These are phyloP conservation scores for Chaetomium tenue DNA, from an alignment of 495 filamentous ascomycete species.

Conservation along the genomic window DNA sequence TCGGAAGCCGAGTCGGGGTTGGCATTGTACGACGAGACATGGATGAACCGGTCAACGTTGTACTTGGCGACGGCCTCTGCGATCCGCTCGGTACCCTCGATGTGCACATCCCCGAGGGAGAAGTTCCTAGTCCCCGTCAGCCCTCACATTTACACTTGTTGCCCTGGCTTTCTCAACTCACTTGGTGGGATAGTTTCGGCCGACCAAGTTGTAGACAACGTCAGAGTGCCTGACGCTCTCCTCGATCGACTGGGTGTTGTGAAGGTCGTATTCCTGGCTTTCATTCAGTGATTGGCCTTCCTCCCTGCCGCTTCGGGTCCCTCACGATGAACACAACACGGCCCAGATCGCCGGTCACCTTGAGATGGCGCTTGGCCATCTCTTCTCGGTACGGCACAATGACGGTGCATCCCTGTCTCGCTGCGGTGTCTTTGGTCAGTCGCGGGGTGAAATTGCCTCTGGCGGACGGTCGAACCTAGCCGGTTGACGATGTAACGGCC, in stretches of 20 bases:
- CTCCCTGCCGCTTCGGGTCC: neutral
- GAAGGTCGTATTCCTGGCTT: constrained; percentile 83
- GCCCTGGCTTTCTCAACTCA: constrained; percentile 45
- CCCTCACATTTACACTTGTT: neutral
- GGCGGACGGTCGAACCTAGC: constrained; percentile 62
- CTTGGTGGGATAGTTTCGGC: constrained; percentile 95
- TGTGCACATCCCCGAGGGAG: constrained; percentile 84
- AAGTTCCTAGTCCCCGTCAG: constrained; percentile 71
- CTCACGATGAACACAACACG: constrained; percentile 78
- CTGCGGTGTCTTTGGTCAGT: constrained; percentile 47
- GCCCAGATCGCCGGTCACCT: constrained; percentile 90
- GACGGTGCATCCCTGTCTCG: constrained; percentile 86
- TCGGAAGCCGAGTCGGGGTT: constrained; percentile 75
- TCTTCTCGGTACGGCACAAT: constrained; percentile 94
- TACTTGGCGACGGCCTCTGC: constrained; percentile 96
- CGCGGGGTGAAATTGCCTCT: constrained; percentile 27
- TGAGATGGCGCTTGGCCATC: constrained; percentile 95
- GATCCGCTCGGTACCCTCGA: constrained; percentile 93
- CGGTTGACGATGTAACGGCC: constrained; percentile 97
- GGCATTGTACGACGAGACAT: constrained; percentile 94
- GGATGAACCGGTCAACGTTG: constrained; percentile 94
- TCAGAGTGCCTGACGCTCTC: constrained; percentile 96
- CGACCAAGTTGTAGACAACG: constrained; percentile 93
- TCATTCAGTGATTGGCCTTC: constrained; percentile 26
- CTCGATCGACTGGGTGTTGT: constrained; percentile 93